A percentile compares a stretch with the other conserved stretches of the same genome.
These are phyloP conservation scores for Trichosporon asahii DNA, from an alignment of 1,284 basidiomycete genomes.

Conservation along the genomic window DNA sequence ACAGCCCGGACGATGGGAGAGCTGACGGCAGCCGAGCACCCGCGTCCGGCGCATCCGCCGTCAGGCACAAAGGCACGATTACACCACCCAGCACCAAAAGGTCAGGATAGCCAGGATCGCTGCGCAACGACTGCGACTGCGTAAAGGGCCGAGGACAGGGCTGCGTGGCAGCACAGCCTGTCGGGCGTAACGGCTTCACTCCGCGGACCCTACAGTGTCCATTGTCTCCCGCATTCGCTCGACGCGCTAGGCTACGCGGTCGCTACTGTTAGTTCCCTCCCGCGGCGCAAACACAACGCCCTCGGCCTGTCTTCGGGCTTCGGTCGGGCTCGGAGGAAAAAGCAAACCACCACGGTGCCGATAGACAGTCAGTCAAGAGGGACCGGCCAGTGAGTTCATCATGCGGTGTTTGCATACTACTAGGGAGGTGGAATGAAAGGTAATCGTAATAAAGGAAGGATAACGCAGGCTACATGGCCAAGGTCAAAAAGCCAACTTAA, in stretches of 20 bases:
- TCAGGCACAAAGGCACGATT: neutral
- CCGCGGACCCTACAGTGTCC: too few relatives aligned
- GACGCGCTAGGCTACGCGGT: neutral
- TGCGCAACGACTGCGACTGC: neutral
- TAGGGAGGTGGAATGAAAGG: constrained; percentile 9
- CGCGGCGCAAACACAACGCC: neutral
- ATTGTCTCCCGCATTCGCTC: neutral
- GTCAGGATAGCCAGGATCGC: neutral
- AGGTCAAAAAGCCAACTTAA: constrained; percentile 6
- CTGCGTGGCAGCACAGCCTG: neutral
- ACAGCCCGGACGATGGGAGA: neutral
- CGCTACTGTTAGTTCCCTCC: neutral
- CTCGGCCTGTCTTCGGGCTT: neutral
- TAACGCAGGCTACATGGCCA: neutral
- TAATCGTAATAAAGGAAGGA: constrained; percentile 5
- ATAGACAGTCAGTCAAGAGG: neutral
- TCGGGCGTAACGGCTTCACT: too few relatives aligned
- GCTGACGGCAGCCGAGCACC: neutral
- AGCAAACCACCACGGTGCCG: neutral
- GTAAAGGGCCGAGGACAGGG: neutral
- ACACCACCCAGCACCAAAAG: too few relatives aligned
- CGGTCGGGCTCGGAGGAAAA: neutral
- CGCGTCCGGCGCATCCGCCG: neutral
- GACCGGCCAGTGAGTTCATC: too few relatives aligned
- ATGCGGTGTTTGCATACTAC: constrained; percentile 9